These are phyloP conservation scores for Boletus speciosus DNA, from an alignment of 768 basidiomycete genomes.

Conservation along the genomic window DNA sequence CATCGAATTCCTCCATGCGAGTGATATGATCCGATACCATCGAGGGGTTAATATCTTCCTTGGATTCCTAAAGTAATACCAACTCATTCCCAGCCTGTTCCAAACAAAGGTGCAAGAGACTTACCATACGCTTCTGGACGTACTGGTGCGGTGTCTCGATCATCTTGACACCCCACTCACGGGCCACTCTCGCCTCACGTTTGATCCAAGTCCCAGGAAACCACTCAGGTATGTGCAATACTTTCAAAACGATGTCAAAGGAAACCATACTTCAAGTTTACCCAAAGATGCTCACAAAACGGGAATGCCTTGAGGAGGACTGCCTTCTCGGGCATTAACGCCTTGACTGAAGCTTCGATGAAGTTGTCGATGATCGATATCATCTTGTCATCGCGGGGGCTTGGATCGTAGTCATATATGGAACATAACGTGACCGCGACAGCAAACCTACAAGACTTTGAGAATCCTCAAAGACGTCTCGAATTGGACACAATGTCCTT, in stretches of 20 bases:
- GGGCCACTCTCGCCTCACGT: slow-evolving; percentile 7
- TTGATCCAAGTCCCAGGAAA: slow-evolving; percentile 18
- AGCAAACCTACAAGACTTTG: slow-evolving; percentile 24
- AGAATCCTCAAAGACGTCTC: background rate
- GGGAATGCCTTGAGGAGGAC: slow-evolving; percentile 14
- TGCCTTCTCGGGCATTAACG: slow-evolving; percentile 13
- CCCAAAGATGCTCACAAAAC: slow-evolving; percentile 9
- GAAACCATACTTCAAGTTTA: background rate
- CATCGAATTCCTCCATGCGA: slow-evolving; percentile 10
- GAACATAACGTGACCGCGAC: slow-evolving; percentile 27
- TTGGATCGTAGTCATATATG: slow-evolving; percentile 21
- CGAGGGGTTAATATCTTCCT: background rate
- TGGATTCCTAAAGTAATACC: background rate
- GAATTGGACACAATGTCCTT: background rate
- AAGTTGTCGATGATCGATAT: slow-evolving; percentile 13
- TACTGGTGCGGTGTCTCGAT: slow-evolving; percentile 18
- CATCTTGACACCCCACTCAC: slow-evolving; percentile 6
- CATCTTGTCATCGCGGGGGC: slow-evolving; percentile 12
- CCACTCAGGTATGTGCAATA: slow-evolving; percentile 28
- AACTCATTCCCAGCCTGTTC: background rate
- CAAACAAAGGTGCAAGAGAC: background rate
- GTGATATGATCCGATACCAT: slow-evolving; percentile 15
- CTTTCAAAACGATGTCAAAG: slow-evolving; percentile 4
- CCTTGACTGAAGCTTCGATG: slow-evolving; percentile 1
- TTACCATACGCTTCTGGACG: slow-evolving; percentile 6